These are phyloP conservation scores for Hypoxylon sp. DNA, from an alignment of 2,329 filamentous ascomycete genomes.

Conservation along the genomic window DNA sequence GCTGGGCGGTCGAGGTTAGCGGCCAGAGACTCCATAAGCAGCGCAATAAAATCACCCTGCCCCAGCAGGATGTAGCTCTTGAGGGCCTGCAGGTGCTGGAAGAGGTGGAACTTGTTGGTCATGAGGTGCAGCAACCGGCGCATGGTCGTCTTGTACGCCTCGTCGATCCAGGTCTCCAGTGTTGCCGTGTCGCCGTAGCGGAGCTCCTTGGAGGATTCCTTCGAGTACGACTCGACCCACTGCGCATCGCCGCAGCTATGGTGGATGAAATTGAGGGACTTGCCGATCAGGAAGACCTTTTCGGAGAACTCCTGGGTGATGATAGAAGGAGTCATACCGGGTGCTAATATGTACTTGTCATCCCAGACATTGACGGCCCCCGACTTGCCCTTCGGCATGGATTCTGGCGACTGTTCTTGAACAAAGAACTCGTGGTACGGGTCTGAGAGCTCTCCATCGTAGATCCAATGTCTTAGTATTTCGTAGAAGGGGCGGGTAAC, in stretches of 20 bases:
- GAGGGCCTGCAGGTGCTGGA: constrained; percentile 89
- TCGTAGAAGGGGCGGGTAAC: constrained; percentile 97
- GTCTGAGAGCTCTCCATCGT: constrained; percentile 97
- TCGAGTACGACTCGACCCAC: constrained; percentile 97
- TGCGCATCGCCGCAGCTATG: constrained; percentile 93
- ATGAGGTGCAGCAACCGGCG: constrained; percentile 92
- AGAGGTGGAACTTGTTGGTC: constrained; percentile 94
- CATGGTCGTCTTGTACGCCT: constrained; percentile 99
- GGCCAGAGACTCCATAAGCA: constrained; percentile 96
- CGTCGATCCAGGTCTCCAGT: constrained; percentile 92
- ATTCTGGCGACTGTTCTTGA: constrained; percentile 77
- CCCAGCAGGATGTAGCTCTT: constrained; percentile 96
- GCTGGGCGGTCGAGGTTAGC: constrained; percentile 94
- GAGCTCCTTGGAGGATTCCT: constrained; percentile 90
- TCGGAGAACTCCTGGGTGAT: constrained; percentile 94
- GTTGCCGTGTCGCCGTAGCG: constrained; percentile 93
- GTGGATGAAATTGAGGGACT: constrained; percentile 97
- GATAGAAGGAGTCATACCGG: constrained; percentile 91
- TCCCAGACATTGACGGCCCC: constrained; percentile 95
- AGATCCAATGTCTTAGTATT: constrained; percentile 96
- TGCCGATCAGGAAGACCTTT: constrained; percentile 97
- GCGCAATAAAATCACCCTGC: constrained; percentile 95
- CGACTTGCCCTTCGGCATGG: constrained; percentile 61
- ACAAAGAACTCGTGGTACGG: constrained; percentile 97
- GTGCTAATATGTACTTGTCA: constrained; percentile 91